Evolutionary conservation across 306 rosid species (phyloP).

Genomic region (Cucumis hystrix): DNA sequence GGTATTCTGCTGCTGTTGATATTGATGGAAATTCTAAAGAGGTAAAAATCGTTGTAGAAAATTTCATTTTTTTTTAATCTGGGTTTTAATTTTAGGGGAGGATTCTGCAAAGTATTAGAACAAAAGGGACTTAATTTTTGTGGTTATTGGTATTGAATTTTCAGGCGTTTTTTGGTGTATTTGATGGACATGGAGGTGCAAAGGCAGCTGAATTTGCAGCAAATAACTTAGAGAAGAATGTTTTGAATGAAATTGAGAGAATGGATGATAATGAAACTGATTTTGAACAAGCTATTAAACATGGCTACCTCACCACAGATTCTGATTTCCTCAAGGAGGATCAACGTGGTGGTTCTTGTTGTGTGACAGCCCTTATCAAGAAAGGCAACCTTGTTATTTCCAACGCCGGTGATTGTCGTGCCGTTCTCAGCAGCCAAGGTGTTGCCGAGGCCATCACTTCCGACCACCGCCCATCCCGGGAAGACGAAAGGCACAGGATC

Average conservation of each 20-base stretch:
- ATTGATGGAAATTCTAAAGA: constrained; percentile 59
- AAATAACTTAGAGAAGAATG: constrained; percentile 50
- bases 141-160: constrained; percentile 1
- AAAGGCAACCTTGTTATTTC: constrained; percentile 68
- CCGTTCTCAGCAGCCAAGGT: constrained; percentile 75
- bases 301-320: constrained; percentile 73
- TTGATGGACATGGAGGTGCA: constrained; percentile 92
- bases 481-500: constrained; percentile 68
- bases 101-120: neutral
- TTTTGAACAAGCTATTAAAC: constrained; percentile 58
- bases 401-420: constrained; percentile 90
- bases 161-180: constrained; percentile 87
- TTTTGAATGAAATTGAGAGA: constrained; percentile 42
- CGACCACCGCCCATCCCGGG: constrained; percentile 79
- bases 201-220: constrained; percentile 87
- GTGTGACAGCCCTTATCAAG: constrained; percentile 67
- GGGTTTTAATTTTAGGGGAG: neutral
- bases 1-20: constrained; percentile 49
- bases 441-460: constrained; percentile 73
- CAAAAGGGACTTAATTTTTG: neutral
- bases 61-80: neutral
- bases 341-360: constrained; percentile 67
- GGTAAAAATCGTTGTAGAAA: constrained; percentile 21
- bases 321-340: constrained; percentile 66
- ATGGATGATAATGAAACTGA: constrained; percentile 19